Evolutionary conservation across 129 eudicot species (phyloP), one percentile per base, ranked within the genome.

Genomic region (Rutidosis leptorrhynchoides): DNA sequence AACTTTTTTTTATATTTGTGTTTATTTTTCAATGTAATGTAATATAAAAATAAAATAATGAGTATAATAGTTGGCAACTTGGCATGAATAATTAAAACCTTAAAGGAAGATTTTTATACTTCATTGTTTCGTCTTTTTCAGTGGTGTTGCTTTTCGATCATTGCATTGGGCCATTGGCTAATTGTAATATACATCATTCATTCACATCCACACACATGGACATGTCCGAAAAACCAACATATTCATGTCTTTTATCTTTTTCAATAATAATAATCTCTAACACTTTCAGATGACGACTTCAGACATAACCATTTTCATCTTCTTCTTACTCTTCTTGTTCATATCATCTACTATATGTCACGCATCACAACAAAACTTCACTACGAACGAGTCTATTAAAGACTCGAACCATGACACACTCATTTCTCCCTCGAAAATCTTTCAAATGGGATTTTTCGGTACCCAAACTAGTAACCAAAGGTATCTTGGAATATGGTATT

Each of bases 401-500:
- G 73, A 79, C 14, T 70, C 64, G 0, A 42, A 61, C 11, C 76
- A 65, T 12, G 78, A 77, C 40, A 73, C 78, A 0, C 77, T 83
- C 20, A 21, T 61, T 29, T 83, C 86, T 1, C 56, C 75, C 0
- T 68, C 71, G 17, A 80, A 80, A 58, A 65, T 49, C 25, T 86
- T 86, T 33, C 67, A 71, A 63, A 58, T 83, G 61, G 94, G 94
- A 22, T 86, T 86, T 55, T 86, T 82, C 58, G 23, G 56, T 20
- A 64, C 72, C 33, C 59, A 73, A 30, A 48, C 28, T 48, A 21
- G 43, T 53, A 70, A 73, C 16, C 66, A 42, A 2, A 60, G 74
- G 46, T 86, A 78, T 52, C 11, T 83, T 0, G 88, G 95, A 22
- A 80, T 80, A 64, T 83, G 89, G 95, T 83, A 83, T 52, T 43